Base-by-base conservation (phyloP, 345 rosid genomes). In the Excoecaria agallocha region DNA sequence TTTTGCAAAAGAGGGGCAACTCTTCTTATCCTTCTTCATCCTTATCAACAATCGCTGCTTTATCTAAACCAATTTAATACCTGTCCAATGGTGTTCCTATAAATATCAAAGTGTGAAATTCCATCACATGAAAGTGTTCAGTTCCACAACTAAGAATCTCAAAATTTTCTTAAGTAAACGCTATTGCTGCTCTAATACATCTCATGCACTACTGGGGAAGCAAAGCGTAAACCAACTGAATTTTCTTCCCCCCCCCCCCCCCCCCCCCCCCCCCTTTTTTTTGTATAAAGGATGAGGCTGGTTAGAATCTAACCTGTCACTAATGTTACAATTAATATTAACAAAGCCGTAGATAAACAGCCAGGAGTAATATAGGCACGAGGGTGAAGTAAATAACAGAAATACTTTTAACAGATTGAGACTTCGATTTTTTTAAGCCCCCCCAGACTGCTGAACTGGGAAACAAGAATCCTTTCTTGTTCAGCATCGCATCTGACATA, bases 361-460 rank as follows among this genome's bases (percentile, higher is more conserved):
- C 25, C 15, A 19, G 0, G 20, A 22, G 51, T 50, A 12, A 56
- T 10, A 19, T 12, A 43, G 20, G 10, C 1, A 2, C 15, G 39
- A 22, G 41, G 55, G 12, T 4, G 15, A 58, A 35, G 37, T 35
- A 68, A 17, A 68, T 1, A 35, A 37, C 25, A 51, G 5, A 1
- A 11, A 22, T 9, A 15, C 20, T 55, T 55, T 61, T 45, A 61
- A 22, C 55, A 66, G 70, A 12, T 50, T 7, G 16, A 50, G 35
- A 30, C 39, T 49, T 35, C 58, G 30, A 52, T 1, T 19, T 55
- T 22, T n/a, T 19, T n/a, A 30, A 19, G 59, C 59, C 1, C 17
- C 52, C 59, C 58, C 71, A 55, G 39, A 48, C 46, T 37, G 37
- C 73, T 59, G 39, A 46, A 77, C 78, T 73, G 74, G 77, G 58